These are phyloP conservation scores for Rhodotorula paludigena DNA, from an alignment of 768 basidiomycete species.

Conservation along the genomic window DNA sequence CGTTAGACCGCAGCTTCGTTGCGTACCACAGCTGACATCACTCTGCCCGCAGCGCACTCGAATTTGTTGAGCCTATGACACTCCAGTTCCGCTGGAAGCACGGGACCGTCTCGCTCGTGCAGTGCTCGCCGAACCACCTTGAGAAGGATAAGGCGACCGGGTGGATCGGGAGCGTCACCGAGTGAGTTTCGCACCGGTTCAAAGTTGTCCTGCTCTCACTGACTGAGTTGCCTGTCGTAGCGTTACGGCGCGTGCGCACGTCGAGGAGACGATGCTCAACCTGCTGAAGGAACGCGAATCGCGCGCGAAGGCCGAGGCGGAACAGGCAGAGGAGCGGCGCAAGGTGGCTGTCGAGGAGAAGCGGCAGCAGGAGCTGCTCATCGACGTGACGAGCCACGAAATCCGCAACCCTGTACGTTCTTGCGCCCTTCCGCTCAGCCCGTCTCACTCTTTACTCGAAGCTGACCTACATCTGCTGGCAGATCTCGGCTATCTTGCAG, in stretches of 20 bases:
- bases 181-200: neutral
- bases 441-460: too few relatives aligned
- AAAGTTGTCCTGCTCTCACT: neutral
- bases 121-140: neutral
- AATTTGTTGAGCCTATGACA: neutral
- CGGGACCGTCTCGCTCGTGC: constrained; percentile 12
- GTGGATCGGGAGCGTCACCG: constrained; percentile 15
- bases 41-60: neutral
- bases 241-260: constrained; percentile 9
- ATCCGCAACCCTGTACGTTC: constrained; percentile 41
- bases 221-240: neutral
- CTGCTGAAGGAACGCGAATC: constrained; percentile 2
- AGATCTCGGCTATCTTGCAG: constrained; percentile 47
- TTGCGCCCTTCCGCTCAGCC: neutral
- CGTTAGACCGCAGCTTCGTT: neutral
- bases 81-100: constrained; percentile 17
- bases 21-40: too few relatives aligned
- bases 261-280: constrained; percentile 4
- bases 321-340: constrained; percentile 42
- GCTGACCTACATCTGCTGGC: neutral
- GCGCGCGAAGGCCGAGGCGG: constrained; percentile 5
- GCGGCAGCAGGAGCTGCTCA: constrained; percentile 47
- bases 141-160: constrained; percentile 2
- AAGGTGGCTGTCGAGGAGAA: constrained; percentile 45
- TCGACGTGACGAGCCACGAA: constrained; percentile 48